These are phyloP conservation scores for Tieghemiomyces parasiticus DNA, from an alignment of 192 early-diverging fungal genomes.

Conservation along the genomic window DNA sequence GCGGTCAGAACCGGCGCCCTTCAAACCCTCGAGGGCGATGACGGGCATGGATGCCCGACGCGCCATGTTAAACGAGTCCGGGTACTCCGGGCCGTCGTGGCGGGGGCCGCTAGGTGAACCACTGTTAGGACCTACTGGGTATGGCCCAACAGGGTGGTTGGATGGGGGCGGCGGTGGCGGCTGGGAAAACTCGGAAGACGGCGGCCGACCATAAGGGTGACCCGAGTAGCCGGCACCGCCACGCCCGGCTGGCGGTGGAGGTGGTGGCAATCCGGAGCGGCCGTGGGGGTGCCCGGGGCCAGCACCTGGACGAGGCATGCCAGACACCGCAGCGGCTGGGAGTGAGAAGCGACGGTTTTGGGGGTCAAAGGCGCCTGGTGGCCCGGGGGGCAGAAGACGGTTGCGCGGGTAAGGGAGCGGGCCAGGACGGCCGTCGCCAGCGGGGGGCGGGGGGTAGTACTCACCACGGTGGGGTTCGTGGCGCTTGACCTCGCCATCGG, in stretches of 20 bases:
- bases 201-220: neutral
- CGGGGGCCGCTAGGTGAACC: neutral
- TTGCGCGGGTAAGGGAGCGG: neutral
- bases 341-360: slow-evolving; percentile 2
- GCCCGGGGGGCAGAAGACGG: neutral
- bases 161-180: neutral
- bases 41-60: slow-evolving; percentile 6
- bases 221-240: neutral
- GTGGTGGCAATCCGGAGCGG: slow-evolving; percentile 7
- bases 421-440: neutral
- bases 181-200: neutral
- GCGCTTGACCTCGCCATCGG: neutral
- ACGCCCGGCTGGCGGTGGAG: no score
- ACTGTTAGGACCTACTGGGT: neutral
- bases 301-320: slow-evolving; percentile 3
- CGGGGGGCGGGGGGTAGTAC: neutral
- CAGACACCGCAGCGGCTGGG: neutral
- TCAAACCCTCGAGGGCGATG: neutral
- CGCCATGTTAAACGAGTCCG: slow-evolving; percentile 5
- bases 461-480: neutral
- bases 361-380: neutral
- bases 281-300: no score
- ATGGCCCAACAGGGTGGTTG: no score
- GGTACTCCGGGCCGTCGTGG: neutral
- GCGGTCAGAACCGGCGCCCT: neutral